Evolutionary conservation across 208 protist genomes (phyloP).

Genomic region (Leishmania braziliensis): DNA sequence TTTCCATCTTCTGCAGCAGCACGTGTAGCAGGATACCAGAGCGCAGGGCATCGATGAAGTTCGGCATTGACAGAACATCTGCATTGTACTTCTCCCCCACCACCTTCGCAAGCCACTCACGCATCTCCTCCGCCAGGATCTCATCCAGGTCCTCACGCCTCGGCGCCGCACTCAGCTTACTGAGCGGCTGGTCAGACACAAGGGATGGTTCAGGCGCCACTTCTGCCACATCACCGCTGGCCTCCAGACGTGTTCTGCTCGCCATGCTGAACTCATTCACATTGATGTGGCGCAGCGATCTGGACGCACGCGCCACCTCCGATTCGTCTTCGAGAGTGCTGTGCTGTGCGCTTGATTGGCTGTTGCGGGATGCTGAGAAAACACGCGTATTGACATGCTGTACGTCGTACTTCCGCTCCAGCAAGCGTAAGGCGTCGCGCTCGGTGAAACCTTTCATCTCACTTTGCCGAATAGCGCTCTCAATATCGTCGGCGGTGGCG

Average conservation of each 20-base stretch:
- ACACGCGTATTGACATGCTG: conserved; percentile 5
- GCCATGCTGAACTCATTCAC: conserved; percentile 13
- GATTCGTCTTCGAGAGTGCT: background rate
- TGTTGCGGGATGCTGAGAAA: background rate
- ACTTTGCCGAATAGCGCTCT: conserved; percentile 39
- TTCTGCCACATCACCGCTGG: background rate
- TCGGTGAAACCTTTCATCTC: conserved; percentile 51
- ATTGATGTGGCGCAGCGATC: conserved; percentile 18
- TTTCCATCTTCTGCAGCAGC: conserved; percentile 69
- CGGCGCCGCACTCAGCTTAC: conserved; percentile 30
- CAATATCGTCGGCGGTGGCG: conserved; percentile 41
- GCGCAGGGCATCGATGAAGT: conserved; percentile 70
- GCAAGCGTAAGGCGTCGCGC: conserved; percentile 37
- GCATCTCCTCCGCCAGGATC: conserved; percentile 63
- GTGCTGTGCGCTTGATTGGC: background rate
- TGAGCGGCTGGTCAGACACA: conserved; percentile 3
- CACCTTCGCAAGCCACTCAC: conserved; percentile 63
- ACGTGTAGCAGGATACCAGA: conserved; percentile 66
- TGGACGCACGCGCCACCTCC: conserved; percentile 8
- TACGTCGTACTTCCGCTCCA: conserved; percentile 30
- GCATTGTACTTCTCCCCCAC: conserved; percentile 51
- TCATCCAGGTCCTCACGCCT: conserved; percentile 49
- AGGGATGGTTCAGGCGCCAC: background rate
- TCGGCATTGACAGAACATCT: conserved; percentile 35
- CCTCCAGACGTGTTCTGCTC: background rate